These are phyloP conservation scores for Bremia lactucae DNA, from an alignment of 352 stramenopile genomes.

Conservation along the genomic window DNA sequence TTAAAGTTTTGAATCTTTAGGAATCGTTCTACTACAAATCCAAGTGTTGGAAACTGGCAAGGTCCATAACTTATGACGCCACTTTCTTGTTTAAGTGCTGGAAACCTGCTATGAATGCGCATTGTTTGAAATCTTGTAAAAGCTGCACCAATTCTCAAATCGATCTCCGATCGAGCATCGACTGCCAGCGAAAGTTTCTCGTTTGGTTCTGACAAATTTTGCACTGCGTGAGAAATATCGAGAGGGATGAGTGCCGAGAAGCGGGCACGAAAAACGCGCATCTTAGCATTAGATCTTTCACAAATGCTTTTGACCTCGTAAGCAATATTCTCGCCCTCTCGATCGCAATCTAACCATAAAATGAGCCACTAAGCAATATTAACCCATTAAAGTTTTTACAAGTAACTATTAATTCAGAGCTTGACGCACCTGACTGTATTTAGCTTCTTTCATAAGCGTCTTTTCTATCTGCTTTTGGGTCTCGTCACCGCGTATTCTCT, in stretches of 20 bases:
- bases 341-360: constrained; percentile 99
- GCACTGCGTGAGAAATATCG: constrained; percentile 85
- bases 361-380: constrained; percentile 69
- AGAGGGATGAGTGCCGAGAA: constrained; percentile 91
- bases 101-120: constrained; percentile 81
- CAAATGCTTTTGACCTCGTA: constrained; percentile 92
- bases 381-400: neutral
- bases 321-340: constrained; percentile 99
- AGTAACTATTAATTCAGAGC: neutral
- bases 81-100: constrained; percentile 55
- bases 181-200: constrained; percentile 76
- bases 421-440: constrained; percentile 45
- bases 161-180: constrained; percentile 91
- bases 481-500: constrained; percentile 70
- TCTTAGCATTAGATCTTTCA: constrained; percentile 45
- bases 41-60: constrained; percentile 99
- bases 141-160: constrained; percentile 88
- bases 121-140: constrained; percentile 95
- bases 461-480: constrained; percentile 85
- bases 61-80: constrained; percentile 96
- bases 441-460: constrained; percentile 84
- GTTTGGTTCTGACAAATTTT: constrained; percentile 70
- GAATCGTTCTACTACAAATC: constrained; percentile 91
- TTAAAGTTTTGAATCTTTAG: constrained; percentile 95
- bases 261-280: constrained; percentile 81